Conservation (phyloP, 495 filamentous ascomycete species). For the Aspergillus carlsbadensis region DNA sequence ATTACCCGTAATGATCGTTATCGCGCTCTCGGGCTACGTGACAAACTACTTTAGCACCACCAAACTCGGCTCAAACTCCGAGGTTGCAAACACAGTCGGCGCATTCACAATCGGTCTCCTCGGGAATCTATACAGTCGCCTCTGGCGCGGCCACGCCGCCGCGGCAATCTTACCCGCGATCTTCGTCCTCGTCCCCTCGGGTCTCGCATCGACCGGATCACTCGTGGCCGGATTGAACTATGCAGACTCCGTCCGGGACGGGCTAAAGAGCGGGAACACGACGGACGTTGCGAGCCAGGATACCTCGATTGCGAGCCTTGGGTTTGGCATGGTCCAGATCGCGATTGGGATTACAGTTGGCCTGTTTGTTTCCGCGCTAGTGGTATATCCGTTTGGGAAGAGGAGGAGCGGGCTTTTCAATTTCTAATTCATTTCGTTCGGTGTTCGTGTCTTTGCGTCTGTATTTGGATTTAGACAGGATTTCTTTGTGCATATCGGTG, state of each 20-base stretch:
- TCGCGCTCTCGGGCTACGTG: slow-evolving; percentile 76
- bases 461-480: no score
- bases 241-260: slow-evolving; percentile 68
- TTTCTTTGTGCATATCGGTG: no score
- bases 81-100: slow-evolving; percentile 81
- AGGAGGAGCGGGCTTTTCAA: slow-evolving; percentile 83
- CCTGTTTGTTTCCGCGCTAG: slow-evolving; percentile 76
- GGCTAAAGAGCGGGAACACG: slow-evolving; percentile 45
- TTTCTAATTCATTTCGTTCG: slow-evolving; percentile 55
- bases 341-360: slow-evolving; percentile 93
- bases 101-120: slow-evolving; percentile 83
- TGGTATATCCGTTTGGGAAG: slow-evolving; percentile 90
- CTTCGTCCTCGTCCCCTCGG: slow-evolving; percentile 90
- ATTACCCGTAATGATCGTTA: slow-evolving; percentile 79
- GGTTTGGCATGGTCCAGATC: slow-evolving; percentile 84
- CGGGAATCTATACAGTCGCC: slow-evolving; percentile 81
- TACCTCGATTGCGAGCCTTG: slow-evolving; percentile 69
- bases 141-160: slow-evolving; percentile 81
- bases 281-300: slow-evolving; percentile 35
- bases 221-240: slow-evolving; percentile 74
- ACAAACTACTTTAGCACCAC: slow-evolving; percentile 78
- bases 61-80: slow-evolving; percentile 70
- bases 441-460: no score
- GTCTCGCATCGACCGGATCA: slow-evolving; percentile 78
- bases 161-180: slow-evolving; percentile 90